These are phyloP conservation scores for Hanseniaspora uvarum DNA, from an alignment of 1,139 yeast species.

Conservation along the genomic window DNA sequence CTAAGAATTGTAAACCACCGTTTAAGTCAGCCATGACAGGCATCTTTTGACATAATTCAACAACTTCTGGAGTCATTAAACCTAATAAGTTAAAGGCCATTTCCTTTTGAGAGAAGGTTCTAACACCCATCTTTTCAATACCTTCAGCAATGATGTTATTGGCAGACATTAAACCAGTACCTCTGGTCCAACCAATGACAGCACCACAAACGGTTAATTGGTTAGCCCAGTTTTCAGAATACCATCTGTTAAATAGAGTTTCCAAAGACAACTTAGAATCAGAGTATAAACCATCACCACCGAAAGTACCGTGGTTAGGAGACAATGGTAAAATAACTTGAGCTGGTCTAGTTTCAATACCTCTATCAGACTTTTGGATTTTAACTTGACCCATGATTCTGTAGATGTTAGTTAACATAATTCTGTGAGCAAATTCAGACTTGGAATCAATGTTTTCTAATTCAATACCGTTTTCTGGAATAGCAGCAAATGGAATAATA, in stretches of 20 bases:
- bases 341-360: constrained; percentile 92
- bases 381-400: constrained; percentile 88
- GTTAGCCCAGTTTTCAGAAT: constrained; percentile 91
- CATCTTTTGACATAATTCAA: constrained; percentile 77
- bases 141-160: constrained; percentile 97
- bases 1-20: constrained; percentile 93
- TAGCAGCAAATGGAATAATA: constrained; percentile 94
- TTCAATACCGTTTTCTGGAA: constrained; percentile 96
- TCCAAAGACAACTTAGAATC: constrained; percentile 93
- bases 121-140: constrained; percentile 86
- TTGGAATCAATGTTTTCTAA: constrained; percentile 84
- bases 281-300: constrained; percentile 94
- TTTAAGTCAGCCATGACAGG: constrained; percentile 97
- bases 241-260: constrained; percentile 96
- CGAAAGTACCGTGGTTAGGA: constrained; percentile 97
- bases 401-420: constrained; percentile 90
- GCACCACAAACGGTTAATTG: constrained; percentile 97
- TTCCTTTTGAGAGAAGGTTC: constrained; percentile 96
- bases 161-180: constrained; percentile 96
- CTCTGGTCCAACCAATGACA: constrained; percentile 98
- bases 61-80: constrained; percentile 76
- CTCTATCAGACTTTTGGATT: constrained; percentile 59
- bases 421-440: constrained; percentile 95
- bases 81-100: constrained; percentile 98
- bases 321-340: constrained; percentile 93